Conservation (phyloP, 208 protist genomes). For the Leishmania turanica region DNA sequence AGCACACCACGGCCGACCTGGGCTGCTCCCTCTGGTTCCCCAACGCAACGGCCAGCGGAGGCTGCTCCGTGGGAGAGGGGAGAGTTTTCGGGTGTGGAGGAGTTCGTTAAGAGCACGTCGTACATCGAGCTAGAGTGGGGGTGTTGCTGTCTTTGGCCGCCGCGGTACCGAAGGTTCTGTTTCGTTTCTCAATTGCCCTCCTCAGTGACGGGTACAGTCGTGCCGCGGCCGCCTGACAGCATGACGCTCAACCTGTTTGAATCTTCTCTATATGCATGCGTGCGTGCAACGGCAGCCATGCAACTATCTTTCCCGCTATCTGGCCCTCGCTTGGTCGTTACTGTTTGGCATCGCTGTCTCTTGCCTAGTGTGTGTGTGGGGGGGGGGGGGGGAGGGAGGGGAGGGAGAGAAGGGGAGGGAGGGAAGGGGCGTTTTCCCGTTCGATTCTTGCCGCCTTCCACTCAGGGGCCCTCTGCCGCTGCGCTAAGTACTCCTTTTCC, state of each 20-base stretch:
- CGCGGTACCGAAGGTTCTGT: neutral
- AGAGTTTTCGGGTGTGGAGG: neutral
- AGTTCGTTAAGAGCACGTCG: neutral
- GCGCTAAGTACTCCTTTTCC: neutral
- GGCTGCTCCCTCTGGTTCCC: constrained; percentile 16
- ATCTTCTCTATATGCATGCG: neutral
- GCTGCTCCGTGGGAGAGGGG: neutral
- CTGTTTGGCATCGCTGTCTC: neutral
- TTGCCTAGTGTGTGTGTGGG: neutral
- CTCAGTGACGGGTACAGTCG: neutral
- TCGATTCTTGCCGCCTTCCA: neutral
- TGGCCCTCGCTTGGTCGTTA: neutral
- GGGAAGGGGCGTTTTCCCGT: neutral
- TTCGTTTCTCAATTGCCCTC: neutral
- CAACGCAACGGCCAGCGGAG: constrained; percentile 1
- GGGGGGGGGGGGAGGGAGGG: no score
- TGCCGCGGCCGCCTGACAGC: neutral
- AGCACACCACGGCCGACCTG: constrained; percentile 10
- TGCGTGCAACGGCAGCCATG: neutral
- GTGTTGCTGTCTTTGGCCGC: neutral
- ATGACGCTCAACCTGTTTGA: neutral
- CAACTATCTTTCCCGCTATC: neutral
- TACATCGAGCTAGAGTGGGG: neutral
- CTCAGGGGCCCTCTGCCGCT: neutral
- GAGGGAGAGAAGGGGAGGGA: no score